phyloP scores from a whole-genome alignment of 140 eudicot species.

The Ambrosia hybrid region DNA sequence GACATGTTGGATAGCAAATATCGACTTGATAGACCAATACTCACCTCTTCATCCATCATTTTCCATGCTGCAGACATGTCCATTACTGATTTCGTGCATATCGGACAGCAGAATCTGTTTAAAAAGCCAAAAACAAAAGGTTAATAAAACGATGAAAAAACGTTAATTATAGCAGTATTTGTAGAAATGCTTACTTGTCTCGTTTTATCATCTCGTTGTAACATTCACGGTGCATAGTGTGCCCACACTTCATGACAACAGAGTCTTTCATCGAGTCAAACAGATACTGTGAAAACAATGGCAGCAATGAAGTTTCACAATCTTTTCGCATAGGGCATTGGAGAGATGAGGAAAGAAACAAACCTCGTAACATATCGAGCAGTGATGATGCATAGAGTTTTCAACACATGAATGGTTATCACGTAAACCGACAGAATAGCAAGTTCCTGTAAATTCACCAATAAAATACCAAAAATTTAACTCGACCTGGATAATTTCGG shows the following conservation, averaged over 20 bases:
- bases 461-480: not conserved
- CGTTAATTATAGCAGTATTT: not conserved
- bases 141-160: not conserved
- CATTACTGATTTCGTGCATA: conserved; percentile 76
- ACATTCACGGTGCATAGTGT: conserved; percentile 93
- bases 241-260: conserved; percentile 93
- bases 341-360: not conserved
- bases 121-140: not conserved
- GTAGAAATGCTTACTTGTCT: conserved; percentile 63
- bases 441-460: conserved; percentile 56
- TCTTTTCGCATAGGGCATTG: not conserved
- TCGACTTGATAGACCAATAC: not conserved
- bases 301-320: conserved; percentile 3
- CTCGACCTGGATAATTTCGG: no score
- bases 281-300: conserved; percentile 54
- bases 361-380: conserved; percentile 97
- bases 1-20: not conserved
- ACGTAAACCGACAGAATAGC: conserved; percentile 67
- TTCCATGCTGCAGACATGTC: conserved; percentile 69
- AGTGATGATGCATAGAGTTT: conserved; percentile 90
- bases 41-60: conserved; percentile 88
- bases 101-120: conserved; percentile 67
- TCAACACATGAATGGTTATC: conserved; percentile 58
- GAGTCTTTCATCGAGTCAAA: conserved; percentile 92
- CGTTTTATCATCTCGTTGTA: conserved; percentile 90